Base-by-base conservation (phyloP, 192 early-diverging fungal genomes). In the Linnemannia elongata region DNA sequence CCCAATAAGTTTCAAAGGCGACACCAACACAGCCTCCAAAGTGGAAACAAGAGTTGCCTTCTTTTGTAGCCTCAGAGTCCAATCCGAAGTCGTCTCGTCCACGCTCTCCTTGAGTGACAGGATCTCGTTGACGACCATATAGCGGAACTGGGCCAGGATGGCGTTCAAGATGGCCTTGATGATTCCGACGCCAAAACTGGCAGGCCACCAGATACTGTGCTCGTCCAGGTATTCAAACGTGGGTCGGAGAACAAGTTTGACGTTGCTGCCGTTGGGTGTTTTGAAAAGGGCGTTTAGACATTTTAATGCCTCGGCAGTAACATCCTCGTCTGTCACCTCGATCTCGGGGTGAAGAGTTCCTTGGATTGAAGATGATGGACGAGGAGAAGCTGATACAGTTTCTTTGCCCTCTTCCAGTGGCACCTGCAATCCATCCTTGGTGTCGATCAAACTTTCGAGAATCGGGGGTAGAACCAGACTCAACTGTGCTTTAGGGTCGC, bases 401-500 rank as follows among this genome's bases (percentile, higher is more conserved):
- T 35, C 45, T 7, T 17, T 24, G 17, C 20, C 17, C 4, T 54
- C 52, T 30, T 82, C 76, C 68, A 77, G 35, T 7, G 45, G 15
- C 7, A 77, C 70, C 1, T 77, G 76, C 47, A 83, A 66, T 13
- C 79, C 78, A 22, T 80, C 79, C 47, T 74, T 82, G 27, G 85
- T 35, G 30, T 90, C 78, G 76, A 82, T 82, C 49, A 90, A 73
- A 47, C 79, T 78, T 33, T 88, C 71, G 41, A 90, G 82, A 3
- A 95, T 83, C 4, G 94, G 85, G 30, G 89, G 89, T 15, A 94
- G 76, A 35, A 95, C 91, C 52, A 89, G 80, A 15, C 89, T 83
- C 38, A 95, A 85, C 77, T 95, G 94, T 12, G 88, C 78, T 80
- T 91, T 91, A 83, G 87, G 87, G 69, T 95, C 90, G 4, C 90